phyloP scores from a whole-genome alignment of 371 early-diverging fungal genomes.

The Conidiobolus incongruus region DNA sequence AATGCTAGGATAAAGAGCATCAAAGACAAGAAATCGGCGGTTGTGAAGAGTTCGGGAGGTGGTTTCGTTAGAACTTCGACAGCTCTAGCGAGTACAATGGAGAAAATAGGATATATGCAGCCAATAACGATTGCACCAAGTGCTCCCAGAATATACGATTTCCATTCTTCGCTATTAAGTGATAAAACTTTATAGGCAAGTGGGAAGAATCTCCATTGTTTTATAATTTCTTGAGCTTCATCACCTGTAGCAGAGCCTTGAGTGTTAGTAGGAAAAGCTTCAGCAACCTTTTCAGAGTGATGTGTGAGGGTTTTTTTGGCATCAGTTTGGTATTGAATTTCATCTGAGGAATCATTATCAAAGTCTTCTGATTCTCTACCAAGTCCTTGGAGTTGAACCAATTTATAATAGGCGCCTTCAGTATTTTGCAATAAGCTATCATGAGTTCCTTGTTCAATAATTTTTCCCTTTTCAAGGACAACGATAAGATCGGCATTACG shows the following conservation, averaged over 20 bases:
- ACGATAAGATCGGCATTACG: conserved; percentile 63
- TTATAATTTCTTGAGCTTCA: no score
- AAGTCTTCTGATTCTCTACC: conserved; percentile 8
- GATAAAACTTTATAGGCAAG: neutral
- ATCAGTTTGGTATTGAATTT: no score
- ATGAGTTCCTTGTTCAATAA: conserved; percentile 52
- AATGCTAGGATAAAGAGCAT: conserved; percentile 41
- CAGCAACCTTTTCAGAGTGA: no score
- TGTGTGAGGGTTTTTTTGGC: no score
- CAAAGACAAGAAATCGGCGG: conserved; percentile 49
- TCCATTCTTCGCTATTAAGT: no score
- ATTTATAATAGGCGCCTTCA: conserved; percentile 23
- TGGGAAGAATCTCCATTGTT: no score
- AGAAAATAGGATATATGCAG: conserved; percentile 16
- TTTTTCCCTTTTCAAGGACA: conserved; percentile 43
- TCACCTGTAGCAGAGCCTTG: no score
- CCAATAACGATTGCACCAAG: conserved; percentile 9
- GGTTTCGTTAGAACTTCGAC: conserved; percentile 20
- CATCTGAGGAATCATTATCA: conserved; percentile 1
- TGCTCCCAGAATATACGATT: no score
- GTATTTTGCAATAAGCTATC: conserved; percentile 18
- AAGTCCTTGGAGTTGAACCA: conserved; percentile 28
- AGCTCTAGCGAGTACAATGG: conserved; percentile 24
- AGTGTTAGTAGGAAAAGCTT: no score
- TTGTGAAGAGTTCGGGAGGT: conserved; percentile 10